Percentiles rank a stretch among this genome's conserved stretches.
Conservation (phyloP, 805 yeast species). For the Spathaspora sp. region DNA sequence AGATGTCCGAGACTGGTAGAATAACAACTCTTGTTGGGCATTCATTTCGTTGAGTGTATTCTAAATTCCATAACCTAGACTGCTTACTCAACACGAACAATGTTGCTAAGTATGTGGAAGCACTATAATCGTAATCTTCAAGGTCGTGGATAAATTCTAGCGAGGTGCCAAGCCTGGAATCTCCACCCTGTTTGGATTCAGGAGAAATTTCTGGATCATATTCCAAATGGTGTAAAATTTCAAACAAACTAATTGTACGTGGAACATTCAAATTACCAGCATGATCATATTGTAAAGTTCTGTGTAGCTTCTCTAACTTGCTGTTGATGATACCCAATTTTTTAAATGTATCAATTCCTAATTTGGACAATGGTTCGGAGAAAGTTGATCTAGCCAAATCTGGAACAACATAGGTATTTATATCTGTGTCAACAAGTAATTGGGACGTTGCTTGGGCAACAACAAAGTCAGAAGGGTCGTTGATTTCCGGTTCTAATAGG, state of each 20-base stretch:
- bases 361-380: conserved; percentile 29
- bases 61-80: conserved; percentile 41
- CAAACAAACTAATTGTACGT: conserved; percentile 31
- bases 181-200: not conserved
- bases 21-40: conserved; percentile 30
- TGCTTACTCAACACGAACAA: conserved; percentile 50
- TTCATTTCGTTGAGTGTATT: conserved; percentile 15
- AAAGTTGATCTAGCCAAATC: conserved; percentile 29
- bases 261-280: conserved; percentile 28
- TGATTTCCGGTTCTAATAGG: not conserved
- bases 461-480: conserved; percentile 22
- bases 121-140: conserved; percentile 11
- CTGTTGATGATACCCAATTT: conserved; percentile 34
- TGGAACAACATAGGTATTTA: conserved; percentile 36
- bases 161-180: conserved; percentile 8
- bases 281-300: conserved; percentile 39
- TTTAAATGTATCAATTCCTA: conserved; percentile 40
- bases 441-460: conserved; percentile 33
- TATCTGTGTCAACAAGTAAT: conserved; percentile 27
- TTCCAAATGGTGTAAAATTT: conserved; percentile 21
- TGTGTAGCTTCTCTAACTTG: conserved; percentile 45
- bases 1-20: conserved; percentile 21
- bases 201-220: not conserved
- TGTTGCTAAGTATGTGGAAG: conserved; percentile 35
- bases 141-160: conserved; percentile 8